Base-by-base conservation (phyloP, 1,139 yeast genomes). In the Geotrichum bryndzae region DNA sequence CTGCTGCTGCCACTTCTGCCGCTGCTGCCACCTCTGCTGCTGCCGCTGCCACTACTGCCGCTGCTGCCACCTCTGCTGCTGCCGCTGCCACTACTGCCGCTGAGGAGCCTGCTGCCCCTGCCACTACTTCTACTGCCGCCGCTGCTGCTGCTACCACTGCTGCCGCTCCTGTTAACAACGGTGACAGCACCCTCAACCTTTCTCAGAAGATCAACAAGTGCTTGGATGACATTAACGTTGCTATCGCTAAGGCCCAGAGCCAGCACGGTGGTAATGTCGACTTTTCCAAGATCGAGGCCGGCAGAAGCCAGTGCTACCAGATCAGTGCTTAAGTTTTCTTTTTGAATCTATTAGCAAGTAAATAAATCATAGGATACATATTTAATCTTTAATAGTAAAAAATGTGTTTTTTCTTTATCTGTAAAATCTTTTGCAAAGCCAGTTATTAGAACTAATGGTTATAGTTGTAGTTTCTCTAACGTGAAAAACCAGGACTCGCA, bases 61-160 rank as follows among this genome's bases (percentile, higher is more conserved):
- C 45, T 51, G 29, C 45, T 27, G 25, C 18, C 23, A 56, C 35
- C 27, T 18, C 51, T 38, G 50, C 33, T 4, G 27, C 25, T 22
- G 52, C 51, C 29, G 25, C 45, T 45, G 25, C 55, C 23, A 5
- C 51, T 48, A 45, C 54, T 11, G 48, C 56, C 22, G 55, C 33
- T 27, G 54, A 29, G 22, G 38, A 50, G 25, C 51, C 51, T 57
- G 45, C 62, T 18, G 58, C 61, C 18, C 33, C 61, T 41, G 35
- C 61, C 15, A 18, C 51, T 11, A 53, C 56, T 53, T 46, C 61
- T 18, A 59, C 61, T 18, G 27, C 63, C 45, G 35, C 64, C 1
- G 31, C 46, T 13, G 38, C 38, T 46, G 15, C 57, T 22, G 18
- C 52, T 48, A 3, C 52, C 22, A 25, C 45, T 25, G 27, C 53